A percentile compares a stretch with the other conserved stretches of the same genome.
Conservation (phyloP, 768 basidiomycete species). For the Kondoa malvinella region DNA sequence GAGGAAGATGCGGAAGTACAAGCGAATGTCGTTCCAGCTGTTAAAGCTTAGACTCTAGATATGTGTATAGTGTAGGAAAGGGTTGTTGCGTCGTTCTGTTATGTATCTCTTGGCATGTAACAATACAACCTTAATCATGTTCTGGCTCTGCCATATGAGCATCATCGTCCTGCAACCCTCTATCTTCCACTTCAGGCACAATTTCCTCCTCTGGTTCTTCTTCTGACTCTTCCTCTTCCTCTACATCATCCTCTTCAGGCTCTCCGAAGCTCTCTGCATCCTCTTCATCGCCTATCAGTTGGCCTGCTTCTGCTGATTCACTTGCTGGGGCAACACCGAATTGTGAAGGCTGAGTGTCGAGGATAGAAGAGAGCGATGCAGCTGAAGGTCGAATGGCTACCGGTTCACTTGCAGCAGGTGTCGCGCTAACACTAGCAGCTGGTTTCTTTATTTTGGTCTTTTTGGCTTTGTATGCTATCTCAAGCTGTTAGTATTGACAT, state of each 20-base stretch:
- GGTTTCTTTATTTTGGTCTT: conserved; percentile 7
- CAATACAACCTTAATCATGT: too few species aligned
- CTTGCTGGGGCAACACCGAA: conserved; percentile 23
- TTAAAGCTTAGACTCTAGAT: not conserved
- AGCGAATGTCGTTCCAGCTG: not conserved
- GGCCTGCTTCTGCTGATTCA: conserved; percentile 37
- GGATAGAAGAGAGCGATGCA: not conserved
- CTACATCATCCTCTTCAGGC: conserved; percentile 11
- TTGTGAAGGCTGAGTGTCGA: not conserved
- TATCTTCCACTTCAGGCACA: conserved; percentile 8
- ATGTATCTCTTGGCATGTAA: too few species aligned
- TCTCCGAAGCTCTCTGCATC: conserved; percentile 31
- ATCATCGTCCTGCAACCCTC: conserved; percentile 4
- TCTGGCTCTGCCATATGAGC: conserved; percentile 1
- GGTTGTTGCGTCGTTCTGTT: too few species aligned
- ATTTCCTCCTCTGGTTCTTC: conserved; percentile 2
- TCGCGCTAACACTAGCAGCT: not conserved
- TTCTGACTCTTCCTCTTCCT: conserved; percentile 18
- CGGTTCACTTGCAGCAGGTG: not conserved
- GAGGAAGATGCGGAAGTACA: conserved; percentile 9
- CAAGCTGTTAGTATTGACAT: conserved; percentile 1
- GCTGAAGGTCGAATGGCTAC: not conserved
- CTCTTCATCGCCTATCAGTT: conserved; percentile 43
- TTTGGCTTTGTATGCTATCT: not conserved
- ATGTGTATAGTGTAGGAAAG: too few species aligned